Conservation (phyloP, 495 filamentous ascomycete species). For the Penicillium argentinense region DNA sequence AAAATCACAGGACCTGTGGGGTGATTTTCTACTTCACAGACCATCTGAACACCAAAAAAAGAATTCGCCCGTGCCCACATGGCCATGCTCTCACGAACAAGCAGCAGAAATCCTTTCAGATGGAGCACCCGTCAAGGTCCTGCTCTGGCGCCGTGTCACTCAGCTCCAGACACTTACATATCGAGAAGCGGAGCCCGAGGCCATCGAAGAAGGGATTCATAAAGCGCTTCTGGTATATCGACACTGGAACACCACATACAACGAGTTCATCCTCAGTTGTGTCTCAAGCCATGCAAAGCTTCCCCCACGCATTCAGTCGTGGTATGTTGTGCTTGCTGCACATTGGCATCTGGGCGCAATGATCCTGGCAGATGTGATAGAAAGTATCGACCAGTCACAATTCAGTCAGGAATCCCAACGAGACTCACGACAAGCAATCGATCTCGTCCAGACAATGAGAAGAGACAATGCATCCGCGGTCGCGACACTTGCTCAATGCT, state of each 20-base stretch:
- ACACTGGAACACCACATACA: conserved; percentile 45
- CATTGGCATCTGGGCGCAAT: conserved; percentile 51
- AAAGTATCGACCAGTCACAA: conserved; percentile 34
- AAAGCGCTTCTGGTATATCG: conserved; percentile 36
- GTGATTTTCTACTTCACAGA: conserved; percentile 30
- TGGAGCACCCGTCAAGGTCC: conserved; percentile 48
- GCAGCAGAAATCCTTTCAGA: conserved; percentile 39
- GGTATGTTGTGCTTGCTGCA: conserved; percentile 46
- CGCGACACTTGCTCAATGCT: conserved; percentile 37
- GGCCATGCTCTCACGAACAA: conserved; percentile 46
- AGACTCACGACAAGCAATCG: conserved; percentile 20
- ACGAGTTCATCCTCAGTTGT: conserved; percentile 44
- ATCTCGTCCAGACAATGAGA: conserved; percentile 30
- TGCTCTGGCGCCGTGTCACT: conserved; percentile 47
- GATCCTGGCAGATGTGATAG: conserved; percentile 44
- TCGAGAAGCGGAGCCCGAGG: conserved; percentile 14
- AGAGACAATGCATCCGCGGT: conserved; percentile 33
- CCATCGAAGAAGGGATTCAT: conserved; percentile 38
- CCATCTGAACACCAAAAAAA: conserved; percentile 5
- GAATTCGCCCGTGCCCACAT: conserved; percentile 15
- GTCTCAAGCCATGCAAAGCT: conserved; percentile 39
- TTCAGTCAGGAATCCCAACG: conserved; percentile 26
- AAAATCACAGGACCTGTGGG: conserved; percentile 28
- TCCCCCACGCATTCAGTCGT: conserved; percentile 45
- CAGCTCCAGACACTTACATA: conserved; percentile 43